Percentiles rank a stretch among this genome's conserved stretches.
Conservation (phyloP, 768 basidiomycete genomes). For the Chalciporus sphaerocephalus region DNA sequence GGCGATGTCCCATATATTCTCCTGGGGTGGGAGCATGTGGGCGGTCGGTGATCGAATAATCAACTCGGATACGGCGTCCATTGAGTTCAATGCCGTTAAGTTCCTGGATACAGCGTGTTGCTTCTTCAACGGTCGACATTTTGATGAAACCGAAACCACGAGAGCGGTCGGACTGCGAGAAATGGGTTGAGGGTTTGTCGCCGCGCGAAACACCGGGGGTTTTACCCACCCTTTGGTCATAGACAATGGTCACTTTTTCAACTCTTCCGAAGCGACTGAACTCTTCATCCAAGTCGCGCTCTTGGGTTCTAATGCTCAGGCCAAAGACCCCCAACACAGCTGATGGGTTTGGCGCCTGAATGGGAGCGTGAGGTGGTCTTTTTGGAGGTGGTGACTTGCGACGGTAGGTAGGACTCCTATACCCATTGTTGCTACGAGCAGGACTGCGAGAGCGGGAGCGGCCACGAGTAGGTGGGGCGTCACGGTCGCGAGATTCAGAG, state of each 20-base stretch:
- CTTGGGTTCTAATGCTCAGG: conserved; percentile 90
- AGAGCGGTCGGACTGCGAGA: conserved; percentile 79
- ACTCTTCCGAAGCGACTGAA: conserved; percentile 86
- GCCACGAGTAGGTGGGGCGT: conserved; percentile 49
- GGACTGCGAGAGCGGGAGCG: conserved; percentile 77
- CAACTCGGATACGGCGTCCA: conserved; percentile 93
- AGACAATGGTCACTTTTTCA: conserved; percentile 94
- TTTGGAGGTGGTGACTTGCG: conserved; percentile 59
- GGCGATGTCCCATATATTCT: conserved; percentile 94
- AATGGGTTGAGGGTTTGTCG: conserved; percentile 19
- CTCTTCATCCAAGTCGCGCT: conserved; percentile 92
- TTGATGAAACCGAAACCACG: conserved; percentile 98
- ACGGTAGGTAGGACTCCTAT: conserved; percentile 53
- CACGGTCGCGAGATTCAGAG: conserved; percentile 47
- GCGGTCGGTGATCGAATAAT: conserved; percentile 90
- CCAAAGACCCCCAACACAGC: conserved; percentile 96
- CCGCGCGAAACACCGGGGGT: not conserved
- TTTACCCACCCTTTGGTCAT: conserved; percentile 82
- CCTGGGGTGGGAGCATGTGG: conserved; percentile 96
- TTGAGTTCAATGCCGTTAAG: conserved; percentile 93
- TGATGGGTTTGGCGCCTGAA: conserved; percentile 84
- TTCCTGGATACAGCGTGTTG: conserved; percentile 79
- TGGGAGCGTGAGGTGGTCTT: conserved; percentile 66
- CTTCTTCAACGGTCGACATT: conserved; percentile 88
- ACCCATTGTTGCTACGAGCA: conserved; percentile 48